Evolutionary conservation across 331 rosid species (phyloP).

Genomic region (Acacia concinna): DNA sequence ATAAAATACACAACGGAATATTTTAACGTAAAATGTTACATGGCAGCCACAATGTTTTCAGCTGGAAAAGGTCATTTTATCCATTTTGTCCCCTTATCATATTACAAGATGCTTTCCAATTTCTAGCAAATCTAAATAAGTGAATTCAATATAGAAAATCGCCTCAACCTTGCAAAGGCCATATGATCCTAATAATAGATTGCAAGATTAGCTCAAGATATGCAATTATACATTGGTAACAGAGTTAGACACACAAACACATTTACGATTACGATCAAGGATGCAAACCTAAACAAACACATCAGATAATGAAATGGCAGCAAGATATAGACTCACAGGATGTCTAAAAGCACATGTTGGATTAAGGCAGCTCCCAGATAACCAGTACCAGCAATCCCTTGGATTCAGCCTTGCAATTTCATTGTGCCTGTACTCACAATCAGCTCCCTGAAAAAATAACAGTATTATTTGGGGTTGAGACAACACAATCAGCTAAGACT

Average conservation of each 20-base stretch:
- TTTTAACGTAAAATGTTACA: background rate
- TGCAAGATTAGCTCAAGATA: constrained; percentile 4
- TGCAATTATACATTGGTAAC: background rate
- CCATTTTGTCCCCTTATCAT: background rate
- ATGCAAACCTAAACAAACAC: constrained; percentile 3
- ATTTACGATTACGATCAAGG: background rate
- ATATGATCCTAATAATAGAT: background rate
- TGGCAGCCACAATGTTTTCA: background rate
- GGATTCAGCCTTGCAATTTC: constrained; percentile 90
- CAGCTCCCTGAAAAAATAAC: constrained; percentile 57
- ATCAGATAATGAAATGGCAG: background rate
- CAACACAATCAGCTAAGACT: background rate
- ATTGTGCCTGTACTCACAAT: constrained; percentile 85
- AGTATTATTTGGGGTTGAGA: background rate
- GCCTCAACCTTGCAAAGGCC: constrained; percentile 1
- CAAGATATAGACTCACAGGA: constrained; percentile 58
- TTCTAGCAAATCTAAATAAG: constrained; percentile 14
- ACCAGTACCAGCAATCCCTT: constrained; percentile 91
- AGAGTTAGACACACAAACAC: background rate
- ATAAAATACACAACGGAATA: background rate
- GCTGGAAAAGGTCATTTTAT: constrained; percentile 2
- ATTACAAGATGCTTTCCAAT: background rate
- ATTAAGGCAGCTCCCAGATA: constrained; percentile 69
- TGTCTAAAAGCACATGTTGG: constrained; percentile 86
- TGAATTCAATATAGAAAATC: background rate